Evolutionary conservation across 768 basidiomycete species (phyloP).

Genomic region (Lentinus brumalis): DNA sequence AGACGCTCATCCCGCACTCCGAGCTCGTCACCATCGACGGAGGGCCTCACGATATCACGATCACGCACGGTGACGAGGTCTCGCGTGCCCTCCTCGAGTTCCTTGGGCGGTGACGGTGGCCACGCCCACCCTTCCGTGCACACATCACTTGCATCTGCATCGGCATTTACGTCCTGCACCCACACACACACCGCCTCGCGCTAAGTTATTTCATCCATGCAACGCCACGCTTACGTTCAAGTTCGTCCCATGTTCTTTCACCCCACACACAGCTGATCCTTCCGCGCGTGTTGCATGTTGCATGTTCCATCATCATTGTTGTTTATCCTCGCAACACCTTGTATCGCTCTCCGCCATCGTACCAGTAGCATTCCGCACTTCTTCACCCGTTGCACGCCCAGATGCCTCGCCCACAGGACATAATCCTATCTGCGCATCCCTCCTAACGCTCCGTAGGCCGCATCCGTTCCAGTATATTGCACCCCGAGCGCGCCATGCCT

Average conservation of each 20-base stretch:
- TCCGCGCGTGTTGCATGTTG: not conserved
- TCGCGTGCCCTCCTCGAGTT: conserved; percentile 24
- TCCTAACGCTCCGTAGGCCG: too few species aligned
- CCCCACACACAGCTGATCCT: not conserved
- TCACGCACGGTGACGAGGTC: conserved; percentile 27
- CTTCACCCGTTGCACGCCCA: not conserved
- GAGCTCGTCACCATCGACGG: conserved; percentile 51
- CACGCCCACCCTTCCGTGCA: too few species aligned
- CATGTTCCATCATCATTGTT: not conserved
- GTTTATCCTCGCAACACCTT: not conserved
- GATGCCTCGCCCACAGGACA: too few species aligned
- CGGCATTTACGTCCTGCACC: not conserved
- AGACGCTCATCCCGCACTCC: conserved; percentile 45
- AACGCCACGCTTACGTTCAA: not conserved
- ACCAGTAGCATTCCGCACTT: not conserved
- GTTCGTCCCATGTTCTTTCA: not conserved
- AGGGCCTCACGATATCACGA: conserved; percentile 52
- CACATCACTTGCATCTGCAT: not conserved
- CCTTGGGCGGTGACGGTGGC: conserved; percentile 12
- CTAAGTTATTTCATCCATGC: not conserved
- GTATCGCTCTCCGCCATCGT: not conserved
- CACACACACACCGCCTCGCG: not conserved
- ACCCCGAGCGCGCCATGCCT: too few species aligned
- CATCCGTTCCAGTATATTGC: too few species aligned
- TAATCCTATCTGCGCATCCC: too few species aligned